Evolutionary conservation across 306 rosid genomes (phyloP).

Genomic region (Trifolium subterraneum): DNA sequence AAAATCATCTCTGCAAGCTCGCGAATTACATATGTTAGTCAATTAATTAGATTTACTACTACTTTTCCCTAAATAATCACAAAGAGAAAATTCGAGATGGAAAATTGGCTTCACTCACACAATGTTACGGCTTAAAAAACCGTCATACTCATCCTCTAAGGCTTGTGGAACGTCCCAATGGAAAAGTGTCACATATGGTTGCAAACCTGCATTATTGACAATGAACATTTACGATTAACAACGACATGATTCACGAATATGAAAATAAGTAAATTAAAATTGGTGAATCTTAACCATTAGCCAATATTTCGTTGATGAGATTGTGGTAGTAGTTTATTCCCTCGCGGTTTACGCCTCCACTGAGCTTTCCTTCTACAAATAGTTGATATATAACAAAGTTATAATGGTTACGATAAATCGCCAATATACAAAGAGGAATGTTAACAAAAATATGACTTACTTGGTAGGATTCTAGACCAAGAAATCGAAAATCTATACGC

Average conservation of each 20-base stretch:
- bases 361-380: slow-evolving; percentile 57
- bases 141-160: slow-evolving; percentile 63
- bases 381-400: background rate
- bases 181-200: slow-evolving; percentile 59
- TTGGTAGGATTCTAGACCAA: slow-evolving; percentile 75
- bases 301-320: slow-evolving; percentile 58
- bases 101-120: slow-evolving; percentile 21
- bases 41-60: background rate
- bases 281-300: slow-evolving; percentile 26
- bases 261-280: background rate
- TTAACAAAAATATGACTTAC: slow-evolving; percentile 43
- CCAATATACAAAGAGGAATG: background rate
- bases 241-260: background rate
- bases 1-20: slow-evolving; percentile 33
- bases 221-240: background rate
- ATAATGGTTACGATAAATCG: background rate
- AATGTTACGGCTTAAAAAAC: slow-evolving; percentile 53
- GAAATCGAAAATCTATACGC: slow-evolving; percentile 78
- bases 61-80: background rate
- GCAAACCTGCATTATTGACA: slow-evolving; percentile 35
- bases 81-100: background rate
- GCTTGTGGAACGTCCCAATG: slow-evolving; percentile 75
- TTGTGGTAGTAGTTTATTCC: slow-evolving; percentile 65
- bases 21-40: background rate
- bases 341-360: slow-evolving; percentile 63